Evolutionary conservation across 495 filamentous ascomycete species (phyloP).

Genomic region (Penicillium flavigenum): DNA sequence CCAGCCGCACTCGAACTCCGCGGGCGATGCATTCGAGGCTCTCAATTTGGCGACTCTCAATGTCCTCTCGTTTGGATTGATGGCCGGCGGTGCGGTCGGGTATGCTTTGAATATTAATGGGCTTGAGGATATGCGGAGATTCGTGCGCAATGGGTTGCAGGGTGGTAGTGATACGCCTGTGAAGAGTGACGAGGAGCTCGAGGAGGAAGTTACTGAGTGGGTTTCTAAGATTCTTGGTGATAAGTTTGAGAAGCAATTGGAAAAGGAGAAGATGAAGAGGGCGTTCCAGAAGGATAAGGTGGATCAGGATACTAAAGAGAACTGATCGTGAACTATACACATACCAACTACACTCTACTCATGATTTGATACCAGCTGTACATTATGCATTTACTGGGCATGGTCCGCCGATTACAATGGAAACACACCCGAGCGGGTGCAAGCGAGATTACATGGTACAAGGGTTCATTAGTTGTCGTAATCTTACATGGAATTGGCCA

Average conservation of each 20-base stretch:
- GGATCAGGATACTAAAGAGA: conserved; percentile 17
- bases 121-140: conserved; percentile 64
- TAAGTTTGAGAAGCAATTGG: conserved; percentile 45
- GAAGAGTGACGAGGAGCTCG: conserved; percentile 54
- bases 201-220: conserved; percentile 72
- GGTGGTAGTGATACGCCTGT: conserved; percentile 34
- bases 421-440: neutral
- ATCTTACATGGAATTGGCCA: conserved; percentile 3
- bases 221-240: conserved; percentile 59
- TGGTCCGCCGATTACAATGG: neutral
- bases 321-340: neutral
- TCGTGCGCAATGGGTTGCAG: conserved; percentile 51
- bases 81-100: conserved; percentile 62
- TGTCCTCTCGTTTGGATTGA: conserved; percentile 66
- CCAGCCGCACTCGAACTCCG: conserved; percentile 50
- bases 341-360: conserved; percentile 15
- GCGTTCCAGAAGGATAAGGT: conserved; percentile 13
- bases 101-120: conserved; percentile 72
- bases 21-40: conserved; percentile 71
- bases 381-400: conserved; percentile 11
- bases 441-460: neutral
- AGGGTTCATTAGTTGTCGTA: neutral
- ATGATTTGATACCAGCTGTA: conserved; percentile 27
- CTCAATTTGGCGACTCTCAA: conserved; percentile 82
- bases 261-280: conserved; percentile 38